Conservation (phyloP, 192 early-diverging fungal genomes). For the Podila epigama region DNA sequence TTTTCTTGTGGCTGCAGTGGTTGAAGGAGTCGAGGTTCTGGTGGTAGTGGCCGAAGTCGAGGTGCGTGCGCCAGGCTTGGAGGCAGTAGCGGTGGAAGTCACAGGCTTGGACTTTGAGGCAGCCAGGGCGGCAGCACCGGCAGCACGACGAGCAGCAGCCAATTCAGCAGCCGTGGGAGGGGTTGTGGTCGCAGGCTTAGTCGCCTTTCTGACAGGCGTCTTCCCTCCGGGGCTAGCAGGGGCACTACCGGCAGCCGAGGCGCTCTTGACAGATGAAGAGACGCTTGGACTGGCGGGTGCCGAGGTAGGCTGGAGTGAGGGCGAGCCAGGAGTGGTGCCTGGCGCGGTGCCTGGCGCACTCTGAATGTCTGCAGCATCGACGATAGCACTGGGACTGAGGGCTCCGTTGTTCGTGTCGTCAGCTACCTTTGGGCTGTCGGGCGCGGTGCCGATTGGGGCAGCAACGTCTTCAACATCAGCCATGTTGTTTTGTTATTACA, state of each 20-base stretch:
- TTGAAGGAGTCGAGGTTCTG: neutral
- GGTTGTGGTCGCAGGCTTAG: too few species aligned
- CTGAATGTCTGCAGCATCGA: neutral
- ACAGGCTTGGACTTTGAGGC: conserved; percentile 24
- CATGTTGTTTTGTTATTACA: conserved; percentile 9
- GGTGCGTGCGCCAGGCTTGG: conserved; percentile 4
- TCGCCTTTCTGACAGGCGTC: neutral
- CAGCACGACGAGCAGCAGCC: conserved; percentile 26
- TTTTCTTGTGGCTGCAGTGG: neutral
- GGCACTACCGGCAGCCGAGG: neutral
- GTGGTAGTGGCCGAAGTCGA: conserved; percentile 6
- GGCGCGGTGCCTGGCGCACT: neutral
- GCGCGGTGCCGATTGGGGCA: neutral
- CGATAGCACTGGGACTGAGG: neutral
- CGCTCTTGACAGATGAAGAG: neutral
- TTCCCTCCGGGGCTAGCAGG: conserved; percentile 24
- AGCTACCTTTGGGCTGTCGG: neutral
- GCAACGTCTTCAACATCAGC: conserved; percentile 35
- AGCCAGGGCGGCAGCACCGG: conserved; percentile 10
- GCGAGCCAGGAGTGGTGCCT: neutral
- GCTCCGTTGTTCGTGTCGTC: too few species aligned
- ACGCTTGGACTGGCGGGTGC: conserved; percentile 4
- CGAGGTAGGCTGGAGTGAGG: neutral
- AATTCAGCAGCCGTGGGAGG: neutral
- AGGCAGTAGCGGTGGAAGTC: conserved; percentile 1